Evolutionary conservation across 2,329 filamentous ascomycete genomes (phyloP).

Genomic region (Talaromyces islandicus): DNA sequence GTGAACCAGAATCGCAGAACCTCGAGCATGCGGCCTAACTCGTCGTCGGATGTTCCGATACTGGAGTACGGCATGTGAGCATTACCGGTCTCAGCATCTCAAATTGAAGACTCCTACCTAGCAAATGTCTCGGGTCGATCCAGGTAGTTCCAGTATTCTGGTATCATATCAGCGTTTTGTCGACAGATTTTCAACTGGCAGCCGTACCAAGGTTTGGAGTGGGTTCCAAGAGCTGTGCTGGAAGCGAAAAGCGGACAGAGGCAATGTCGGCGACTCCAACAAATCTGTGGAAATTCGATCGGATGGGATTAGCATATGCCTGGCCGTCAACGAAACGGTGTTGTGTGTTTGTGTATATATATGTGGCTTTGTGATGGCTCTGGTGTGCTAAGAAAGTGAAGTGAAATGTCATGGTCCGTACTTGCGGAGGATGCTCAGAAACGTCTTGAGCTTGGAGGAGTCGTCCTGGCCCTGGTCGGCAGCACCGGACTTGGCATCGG

Average conservation of each 20-base stretch:
- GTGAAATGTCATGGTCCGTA: slow-evolving; percentile 40
- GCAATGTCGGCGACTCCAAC: slow-evolving; percentile 95
- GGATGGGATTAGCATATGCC: slow-evolving; percentile 7
- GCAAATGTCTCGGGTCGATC: slow-evolving; percentile 89
- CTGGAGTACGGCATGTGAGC: slow-evolving; percentile 41
- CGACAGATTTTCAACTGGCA: background rate
- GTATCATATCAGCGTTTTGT: background rate
- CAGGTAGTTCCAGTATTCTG: slow-evolving; percentile 98
- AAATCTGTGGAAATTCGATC: slow-evolving; percentile 55
- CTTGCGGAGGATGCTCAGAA: slow-evolving; percentile 82
- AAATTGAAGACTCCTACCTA: slow-evolving; percentile 39
- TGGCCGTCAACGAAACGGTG: background rate
- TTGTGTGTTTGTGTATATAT: slow-evolving; percentile 1
- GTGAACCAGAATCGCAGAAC: slow-evolving; percentile 97
- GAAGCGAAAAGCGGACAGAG: slow-evolving; percentile 89
- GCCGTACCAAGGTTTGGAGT: slow-evolving; percentile 74
- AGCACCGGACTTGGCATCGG: slow-evolving; percentile 10
- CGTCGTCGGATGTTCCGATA: slow-evolving; percentile 83
- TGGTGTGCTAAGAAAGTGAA: background rate
- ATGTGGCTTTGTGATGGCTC: background rate
- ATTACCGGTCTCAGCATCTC: slow-evolving; percentile 8
- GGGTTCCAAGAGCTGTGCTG: slow-evolving; percentile 90
- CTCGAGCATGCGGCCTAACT: slow-evolving; percentile 88
- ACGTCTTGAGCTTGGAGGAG: slow-evolving; percentile 80
- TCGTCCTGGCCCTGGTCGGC: slow-evolving; percentile 64